Conservation (phyloP, 108 stramenopile genomes). For the Cylindrotheca closterium region DNA sequence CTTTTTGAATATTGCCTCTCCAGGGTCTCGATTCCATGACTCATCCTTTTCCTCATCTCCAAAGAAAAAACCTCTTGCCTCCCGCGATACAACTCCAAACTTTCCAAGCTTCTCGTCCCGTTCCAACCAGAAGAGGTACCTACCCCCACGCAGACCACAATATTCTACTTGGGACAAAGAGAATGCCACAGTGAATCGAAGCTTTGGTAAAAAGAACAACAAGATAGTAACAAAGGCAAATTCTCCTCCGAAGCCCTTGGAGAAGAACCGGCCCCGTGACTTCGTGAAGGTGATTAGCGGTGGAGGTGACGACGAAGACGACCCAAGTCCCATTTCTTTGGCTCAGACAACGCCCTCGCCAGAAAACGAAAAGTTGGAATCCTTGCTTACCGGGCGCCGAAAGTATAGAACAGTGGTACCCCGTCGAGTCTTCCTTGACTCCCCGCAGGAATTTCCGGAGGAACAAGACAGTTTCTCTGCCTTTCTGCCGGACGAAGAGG, state of each 20-base stretch:
- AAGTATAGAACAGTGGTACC: slow-evolving; percentile 42
- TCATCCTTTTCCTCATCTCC: neutral
- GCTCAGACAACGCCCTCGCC: neutral
- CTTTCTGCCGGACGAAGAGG: neutral
- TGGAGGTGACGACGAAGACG: neutral
- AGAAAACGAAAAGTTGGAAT: neutral
- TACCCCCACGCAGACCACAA: neutral
- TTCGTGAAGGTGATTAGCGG: neutral
- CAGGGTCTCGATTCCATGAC: neutral
- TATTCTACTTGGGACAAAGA: neutral
- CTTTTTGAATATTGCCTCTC: neutral
- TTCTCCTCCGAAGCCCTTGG: too few species aligned
- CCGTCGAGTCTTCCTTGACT: slow-evolving; percentile 25
- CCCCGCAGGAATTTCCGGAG: slow-evolving; percentile 16
- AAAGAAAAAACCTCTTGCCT: neutral
- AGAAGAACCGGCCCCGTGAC: too few species aligned
- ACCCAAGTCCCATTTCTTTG: neutral
- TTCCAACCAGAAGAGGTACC: neutral
- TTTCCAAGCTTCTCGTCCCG: neutral
- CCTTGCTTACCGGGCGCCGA: slow-evolving; percentile 22
- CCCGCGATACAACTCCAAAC: neutral
- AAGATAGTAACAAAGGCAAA: too few species aligned
- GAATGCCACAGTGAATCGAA: too few species aligned
- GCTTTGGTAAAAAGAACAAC: too few species aligned
- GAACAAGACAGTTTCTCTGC: slow-evolving; percentile 33